Conservation (phyloP, 495 filamentous ascomycete species). For the Hyaloscypha finlandica region DNA sequence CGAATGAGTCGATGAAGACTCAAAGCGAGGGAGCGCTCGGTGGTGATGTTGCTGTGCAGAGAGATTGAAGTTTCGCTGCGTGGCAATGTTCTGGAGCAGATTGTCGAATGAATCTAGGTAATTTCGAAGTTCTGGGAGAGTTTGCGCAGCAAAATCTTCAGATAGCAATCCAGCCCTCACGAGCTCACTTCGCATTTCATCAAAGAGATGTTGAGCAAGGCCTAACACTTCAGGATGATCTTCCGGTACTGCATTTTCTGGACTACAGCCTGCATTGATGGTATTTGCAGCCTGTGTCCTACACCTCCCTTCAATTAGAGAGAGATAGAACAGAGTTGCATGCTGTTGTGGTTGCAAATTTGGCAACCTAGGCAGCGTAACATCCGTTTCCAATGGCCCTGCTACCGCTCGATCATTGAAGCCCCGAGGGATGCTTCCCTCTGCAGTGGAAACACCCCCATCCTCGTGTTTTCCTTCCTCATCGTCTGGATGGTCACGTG, state of each 20-base stretch:
- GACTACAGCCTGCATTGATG: constrained; percentile 25
- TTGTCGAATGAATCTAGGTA: constrained; percentile 27
- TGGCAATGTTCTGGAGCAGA: constrained; percentile 25
- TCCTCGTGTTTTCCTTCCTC: not conserved
- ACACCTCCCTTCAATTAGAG: constrained; percentile 33
- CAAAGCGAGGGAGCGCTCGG: not conserved
- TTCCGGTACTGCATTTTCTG: constrained; percentile 20
- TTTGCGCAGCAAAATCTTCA: constrained; percentile 13
- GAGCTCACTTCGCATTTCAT: constrained; percentile 26
- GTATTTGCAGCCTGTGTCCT: constrained; percentile 28
- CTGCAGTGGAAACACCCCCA: not conserved
- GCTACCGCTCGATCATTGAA: constrained; percentile 14
- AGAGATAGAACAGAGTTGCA: constrained; percentile 29
- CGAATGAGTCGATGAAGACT: not conserved
- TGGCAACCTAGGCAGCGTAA: constrained; percentile 22
- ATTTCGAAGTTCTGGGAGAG: constrained; percentile 17
- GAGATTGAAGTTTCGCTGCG: not conserved
- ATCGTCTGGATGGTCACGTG: constrained; percentile 8
- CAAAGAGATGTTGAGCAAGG: constrained; percentile 28
- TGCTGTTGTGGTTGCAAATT: constrained; percentile 27
- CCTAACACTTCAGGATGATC: constrained; percentile 26
- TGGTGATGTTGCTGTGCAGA: not conserved
- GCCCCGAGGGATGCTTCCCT: constrained; percentile 7
- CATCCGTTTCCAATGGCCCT: not conserved
- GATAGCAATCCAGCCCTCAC: constrained; percentile 29